Conservation (phyloP, 1,284 basidiomycete genomes). For the Heterobasidion annosum region DNA sequence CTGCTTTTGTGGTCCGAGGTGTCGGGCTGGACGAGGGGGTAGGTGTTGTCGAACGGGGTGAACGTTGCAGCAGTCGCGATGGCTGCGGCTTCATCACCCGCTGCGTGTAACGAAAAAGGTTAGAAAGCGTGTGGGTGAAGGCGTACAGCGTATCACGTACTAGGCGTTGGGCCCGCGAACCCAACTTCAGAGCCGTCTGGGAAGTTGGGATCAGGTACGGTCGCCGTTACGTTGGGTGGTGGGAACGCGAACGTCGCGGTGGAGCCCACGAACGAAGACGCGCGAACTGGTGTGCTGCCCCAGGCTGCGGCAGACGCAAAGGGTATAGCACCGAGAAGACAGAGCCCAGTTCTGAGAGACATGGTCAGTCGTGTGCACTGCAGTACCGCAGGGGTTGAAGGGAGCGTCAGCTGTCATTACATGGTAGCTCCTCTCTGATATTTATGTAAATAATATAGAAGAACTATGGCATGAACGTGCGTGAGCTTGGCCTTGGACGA, state of each 20-base stretch:
- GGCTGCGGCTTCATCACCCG: conserved; percentile 19
- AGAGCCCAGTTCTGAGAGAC: not conserved
- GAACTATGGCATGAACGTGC: no score
- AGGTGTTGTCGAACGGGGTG: conserved; percentile 14
- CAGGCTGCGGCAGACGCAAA: not conserved
- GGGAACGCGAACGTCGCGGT: conserved; percentile 19
- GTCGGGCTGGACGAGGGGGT: conserved; percentile 16
- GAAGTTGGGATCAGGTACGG: conserved; percentile 17
- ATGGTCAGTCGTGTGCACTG: not conserved
- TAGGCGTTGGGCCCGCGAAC: conserved; percentile 21
- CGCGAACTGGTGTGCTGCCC: not conserved
- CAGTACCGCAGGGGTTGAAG: not conserved
- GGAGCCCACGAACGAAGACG: conserved; percentile 18
- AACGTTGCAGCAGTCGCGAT: conserved; percentile 18
- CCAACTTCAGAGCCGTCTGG: conserved; percentile 19
- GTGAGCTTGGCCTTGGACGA: no score
- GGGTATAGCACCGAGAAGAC: not conserved
- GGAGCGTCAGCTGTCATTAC: no score
- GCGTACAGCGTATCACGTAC: conserved; percentile 5
- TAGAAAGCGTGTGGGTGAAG: no score
- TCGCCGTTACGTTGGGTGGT: conserved; percentile 16
- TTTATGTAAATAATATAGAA: no score
- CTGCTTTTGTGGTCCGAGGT: conserved; percentile 6
- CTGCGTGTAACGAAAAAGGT: not conserved
- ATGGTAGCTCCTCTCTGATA: no score